Base-by-base conservation (phyloP, 2,329 filamentous ascomycete species). In the Aspergillus fumigatiaffinis region DNA sequence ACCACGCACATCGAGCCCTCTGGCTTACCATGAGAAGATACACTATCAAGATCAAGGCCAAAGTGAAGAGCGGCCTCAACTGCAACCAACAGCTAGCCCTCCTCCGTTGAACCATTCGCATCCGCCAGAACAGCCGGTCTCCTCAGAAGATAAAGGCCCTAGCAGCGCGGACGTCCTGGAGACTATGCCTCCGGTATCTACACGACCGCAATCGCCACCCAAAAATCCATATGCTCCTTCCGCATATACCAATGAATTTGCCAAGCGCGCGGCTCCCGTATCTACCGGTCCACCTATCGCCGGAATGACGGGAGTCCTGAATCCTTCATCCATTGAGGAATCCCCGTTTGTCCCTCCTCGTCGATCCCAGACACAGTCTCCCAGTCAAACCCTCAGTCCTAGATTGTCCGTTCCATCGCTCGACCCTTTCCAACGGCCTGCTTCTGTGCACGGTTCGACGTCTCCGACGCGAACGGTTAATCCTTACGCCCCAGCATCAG, bases 1-100 rank as follows among this genome's bases (percentile, higher is more conserved):
- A 46, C 85, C 85, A 20, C 79, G 85, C 55, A 87, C 84, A 6
- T 87, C 84, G n/a, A 87, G 85, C 68, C 85, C 85, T 17, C 75
- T 87, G 17, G 84, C 84, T 32, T 80, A 82, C 51, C 81, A 78
- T 54, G 73, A 75, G 51, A 75, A 73, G 54, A 61, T 63, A 32
- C 71, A 69, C 6, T 73, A 74, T 52, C 70, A 70, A 46, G 63
- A 67, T 1, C 63, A 67, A 28, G 63, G 63, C 12, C 38, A n/a
- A 2, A 48, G 54, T 21, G 58, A 64, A 14, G 63, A 65, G 29
- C 62, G 61, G 14, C 63, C 66, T n/a, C 66, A 65, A 9, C 56
- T 67, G 25, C 64, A 70, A 28, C 65, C 64, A 6, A 60, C 68
- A 35, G 64, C 64, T 50, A 61, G 58, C 20, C 53, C 64, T 23